Base-by-base conservation (phyloP, 2,329 filamentous ascomycete genomes). In the Mycogone perniciosa region DNA sequence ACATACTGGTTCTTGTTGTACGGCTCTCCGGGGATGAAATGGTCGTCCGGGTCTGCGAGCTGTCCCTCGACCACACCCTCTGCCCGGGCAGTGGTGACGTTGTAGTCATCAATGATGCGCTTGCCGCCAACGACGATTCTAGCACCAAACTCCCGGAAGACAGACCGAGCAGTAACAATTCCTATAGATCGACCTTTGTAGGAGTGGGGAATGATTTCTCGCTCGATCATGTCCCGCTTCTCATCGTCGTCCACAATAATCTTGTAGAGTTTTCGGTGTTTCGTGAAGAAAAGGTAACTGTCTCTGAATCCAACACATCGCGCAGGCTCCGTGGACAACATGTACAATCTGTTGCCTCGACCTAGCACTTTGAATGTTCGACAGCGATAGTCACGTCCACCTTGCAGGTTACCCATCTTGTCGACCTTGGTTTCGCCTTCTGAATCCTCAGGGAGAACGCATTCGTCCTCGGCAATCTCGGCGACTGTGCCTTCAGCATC, bases 1-100 rank as follows among this genome's bases (percentile, higher is more conserved):
- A 99, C 93, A 64, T 96, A 99, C 67, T 96, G 91, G 65, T 99
- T 99, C 72, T 92, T 90, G 76, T 99, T 96, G 76, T 99, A 99
- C n/a, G 84, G 77, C 65, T 95, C 86, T 37, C 86, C 88, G 7
- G 80, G 79, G 29, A 90, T 80, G 39, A 91, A 79, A 54, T 77
- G 79, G 68, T 99, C 93, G 54, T 90, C 86, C 0, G 92, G 92
- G 63, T 97, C 93, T 13, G 91, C 93, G 27, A 97, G 67, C 65
- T 95, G 89, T 57, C 93, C 93, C 67, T 96, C 92, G 2, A 89
- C 79, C 29, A 84, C 84, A 26, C 91, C 92, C 46, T 88, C 83
- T 44, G 84, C 85, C 44, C 83, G 81, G 31, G 86, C 86, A 58
- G 84, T 85, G 31, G 84, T 72, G 35, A 88, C 88, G 56, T 90